Base-by-base conservation (phyloP, 305 asterid genomes). In the Fraxinus paxiana region DNA sequence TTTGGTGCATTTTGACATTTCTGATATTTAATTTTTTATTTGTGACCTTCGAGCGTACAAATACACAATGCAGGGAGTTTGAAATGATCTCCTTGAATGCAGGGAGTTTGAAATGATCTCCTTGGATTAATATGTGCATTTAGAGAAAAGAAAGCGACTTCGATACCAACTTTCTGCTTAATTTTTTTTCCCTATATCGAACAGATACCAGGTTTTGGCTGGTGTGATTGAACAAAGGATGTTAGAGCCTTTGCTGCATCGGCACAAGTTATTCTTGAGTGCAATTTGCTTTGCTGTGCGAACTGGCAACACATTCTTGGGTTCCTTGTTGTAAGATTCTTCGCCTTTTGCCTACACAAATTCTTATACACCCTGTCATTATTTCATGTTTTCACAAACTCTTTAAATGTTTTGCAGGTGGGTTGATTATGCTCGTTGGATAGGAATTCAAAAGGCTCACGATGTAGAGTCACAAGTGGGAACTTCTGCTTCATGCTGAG, bases 261-360 rank as follows among this genome's bases (percentile, higher is more conserved):
- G 84, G 2, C 75, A 78, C 67, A 88, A 88, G 85, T 63, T 88
- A 22, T 34, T 77, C 9, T 87, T 88, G 5, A 74, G 85, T 76
- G 88, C 88, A 41, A 61, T 81, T 24, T 88, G 90, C 86, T 88
- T 86, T 72, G 85, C 78, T 38, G 87, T 86, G 38, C 82, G 89
- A 84, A 88, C 90, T 0, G 90, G 90, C 80, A 88, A 88, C 75
- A 88, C 90, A 76, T 88, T 88, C 77, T 84, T 88, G 79, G 90
- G 90, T 26, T 88, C 90, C 76, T 82, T 88, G 82, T 78, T 88
- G 90, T 86, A 81, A 70, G 82, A 18, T 8, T 1, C 73, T 33
- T 18, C 26, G 33, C 33, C 67, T 24, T 56, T 82, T 71, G 73
- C 20, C 9, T 9, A 3, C 1, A 73, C 26, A 9, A 1, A 74